Evolutionary conservation across 2,329 filamentous ascomycete species (phyloP).

Genomic region (Fusarium graminum): DNA sequence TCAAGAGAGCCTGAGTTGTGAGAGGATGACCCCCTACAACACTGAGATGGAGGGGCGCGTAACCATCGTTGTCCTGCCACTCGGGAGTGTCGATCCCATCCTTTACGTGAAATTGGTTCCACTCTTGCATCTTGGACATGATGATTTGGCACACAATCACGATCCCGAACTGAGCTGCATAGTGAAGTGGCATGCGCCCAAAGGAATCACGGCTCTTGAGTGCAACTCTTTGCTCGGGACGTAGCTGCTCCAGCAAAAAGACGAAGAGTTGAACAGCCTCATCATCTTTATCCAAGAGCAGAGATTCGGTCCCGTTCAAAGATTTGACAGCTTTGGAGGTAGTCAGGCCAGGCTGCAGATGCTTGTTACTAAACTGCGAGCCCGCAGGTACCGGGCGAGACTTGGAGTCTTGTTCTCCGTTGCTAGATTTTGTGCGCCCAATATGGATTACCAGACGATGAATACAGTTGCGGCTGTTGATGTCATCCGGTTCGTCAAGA

Average conservation of each 20-base stretch:
- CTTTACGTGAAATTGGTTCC: constrained; percentile 86
- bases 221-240: constrained; percentile 73
- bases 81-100: constrained; percentile 86
- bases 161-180: constrained; percentile 94
- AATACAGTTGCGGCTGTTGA: constrained; percentile 93
- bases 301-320: constrained; percentile 75
- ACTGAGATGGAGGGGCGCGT: constrained; percentile 89
- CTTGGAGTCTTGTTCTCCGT: constrained; percentile 64
- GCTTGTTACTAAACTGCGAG: constrained; percentile 73
- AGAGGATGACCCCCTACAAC: constrained; percentile 91
- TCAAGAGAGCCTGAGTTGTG: constrained; percentile 84
- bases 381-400: constrained; percentile 63
- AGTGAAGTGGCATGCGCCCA: constrained; percentile 88
- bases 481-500: constrained; percentile 88
- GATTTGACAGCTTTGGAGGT: constrained; percentile 71
- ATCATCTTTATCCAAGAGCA: constrained; percentile 76
- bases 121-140: constrained; percentile 88
- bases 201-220: constrained; percentile 80
- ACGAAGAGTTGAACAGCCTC: constrained; percentile 77
- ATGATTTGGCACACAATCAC: constrained; percentile 90
- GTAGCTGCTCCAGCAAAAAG: constrained; percentile 76
- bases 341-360: constrained; percentile 82
- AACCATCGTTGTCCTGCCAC: constrained; percentile 95
- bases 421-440: constrained; percentile 75
- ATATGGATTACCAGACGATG: constrained; percentile 94